These are phyloP conservation scores for Aspergillus nomiae DNA, from an alignment of 2,329 filamentous ascomycete species.

Conservation along the genomic window DNA sequence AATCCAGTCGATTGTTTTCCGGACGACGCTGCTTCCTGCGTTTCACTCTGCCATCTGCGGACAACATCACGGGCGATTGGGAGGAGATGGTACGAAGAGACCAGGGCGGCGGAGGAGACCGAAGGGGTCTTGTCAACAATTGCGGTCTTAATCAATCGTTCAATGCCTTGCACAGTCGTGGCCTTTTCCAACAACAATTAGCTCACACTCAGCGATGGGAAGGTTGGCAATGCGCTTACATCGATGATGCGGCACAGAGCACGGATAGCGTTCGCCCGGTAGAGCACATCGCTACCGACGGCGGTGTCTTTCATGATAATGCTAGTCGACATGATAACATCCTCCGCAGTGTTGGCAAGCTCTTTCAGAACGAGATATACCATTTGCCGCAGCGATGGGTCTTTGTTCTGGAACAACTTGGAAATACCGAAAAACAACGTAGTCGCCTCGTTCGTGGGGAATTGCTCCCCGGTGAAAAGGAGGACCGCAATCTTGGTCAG, in stretches of 20 bases:
- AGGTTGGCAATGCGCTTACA: conserved; percentile 53
- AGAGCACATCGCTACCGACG: conserved; percentile 89
- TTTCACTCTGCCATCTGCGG: conserved; percentile 96
- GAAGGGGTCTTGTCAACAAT: conserved; percentile 99
- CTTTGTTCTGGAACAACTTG: conserved; percentile 99
- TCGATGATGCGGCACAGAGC: conserved; percentile 96
- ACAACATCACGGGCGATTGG: conserved; percentile 95
- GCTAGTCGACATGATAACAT: conserved; percentile 99
- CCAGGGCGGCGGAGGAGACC: conserved; percentile 90
- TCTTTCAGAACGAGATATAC: conserved; percentile 98
- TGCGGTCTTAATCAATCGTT: conserved; percentile 97
- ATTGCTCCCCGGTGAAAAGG: conserved; percentile 94
- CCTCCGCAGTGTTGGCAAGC: conserved; percentile 89
- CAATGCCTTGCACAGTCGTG: conserved; percentile 94
- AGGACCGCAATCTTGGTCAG: conserved; percentile 96
- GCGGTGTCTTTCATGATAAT: conserved; percentile 99
- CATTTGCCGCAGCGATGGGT: conserved; percentile 97
- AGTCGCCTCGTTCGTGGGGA: conserved; percentile 95
- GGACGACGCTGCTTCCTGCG: conserved; percentile 90
- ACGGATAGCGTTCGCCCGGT: conserved; percentile 92
- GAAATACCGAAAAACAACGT: conserved; percentile 98
- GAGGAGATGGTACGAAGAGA: conserved; percentile 96
- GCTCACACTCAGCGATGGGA: conserved; percentile 3
- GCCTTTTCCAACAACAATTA: conserved; percentile 56
- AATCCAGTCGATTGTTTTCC: conserved; percentile 88